Conservation (phyloP, 2,329 filamentous ascomycete genomes). For the Gaeumannomyces tritici region DNA sequence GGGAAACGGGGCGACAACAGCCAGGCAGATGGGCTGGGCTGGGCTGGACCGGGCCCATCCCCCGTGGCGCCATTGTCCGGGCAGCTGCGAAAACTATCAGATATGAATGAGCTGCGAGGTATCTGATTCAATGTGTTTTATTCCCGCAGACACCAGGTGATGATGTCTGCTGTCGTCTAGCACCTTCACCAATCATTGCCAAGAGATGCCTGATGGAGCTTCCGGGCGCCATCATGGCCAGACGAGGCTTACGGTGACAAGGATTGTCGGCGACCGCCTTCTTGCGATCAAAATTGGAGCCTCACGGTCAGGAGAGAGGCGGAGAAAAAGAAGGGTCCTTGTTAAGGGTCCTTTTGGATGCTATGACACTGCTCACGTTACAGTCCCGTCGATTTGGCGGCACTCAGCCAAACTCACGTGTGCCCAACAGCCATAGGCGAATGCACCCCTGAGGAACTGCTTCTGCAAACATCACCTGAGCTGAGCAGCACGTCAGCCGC, state of each 20-base stretch:
- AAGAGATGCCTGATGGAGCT: background rate
- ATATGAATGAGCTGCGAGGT: background rate
- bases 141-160: background rate
- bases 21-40: too few species aligned
- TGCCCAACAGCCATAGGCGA: background rate
- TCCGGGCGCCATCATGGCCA: background rate
- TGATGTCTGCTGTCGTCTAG: background rate
- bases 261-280: too few species aligned
- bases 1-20: too few species aligned
- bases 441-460: background rate
- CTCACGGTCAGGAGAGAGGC: background rate
- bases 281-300: background rate
- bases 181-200: background rate
- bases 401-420: background rate
- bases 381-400: background rate
- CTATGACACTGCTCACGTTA: background rate
- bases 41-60: background rate
- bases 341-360: too few species aligned
- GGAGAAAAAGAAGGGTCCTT: background rate
- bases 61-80: background rate
- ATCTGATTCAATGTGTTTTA: background rate
- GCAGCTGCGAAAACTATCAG: background rate
- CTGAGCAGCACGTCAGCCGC: background rate
- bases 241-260: background rate
- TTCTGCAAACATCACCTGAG: background rate